phyloP scores from a whole-genome alignment of 2,329 filamentous ascomycete species.

The Pseudogymnoascus sp. region DNA sequence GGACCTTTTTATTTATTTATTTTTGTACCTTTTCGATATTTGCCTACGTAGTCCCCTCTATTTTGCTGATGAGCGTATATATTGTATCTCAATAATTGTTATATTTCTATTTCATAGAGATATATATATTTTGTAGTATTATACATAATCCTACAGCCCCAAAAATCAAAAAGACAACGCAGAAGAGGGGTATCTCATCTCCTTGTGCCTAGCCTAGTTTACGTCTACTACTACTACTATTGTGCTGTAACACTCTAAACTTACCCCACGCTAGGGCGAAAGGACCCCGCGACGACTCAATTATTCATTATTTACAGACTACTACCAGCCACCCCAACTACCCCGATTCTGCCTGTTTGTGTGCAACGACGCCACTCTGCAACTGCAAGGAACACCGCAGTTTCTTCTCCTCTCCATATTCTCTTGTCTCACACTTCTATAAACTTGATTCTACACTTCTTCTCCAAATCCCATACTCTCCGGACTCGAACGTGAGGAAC shows the following conservation, averaged over 20 bases:
- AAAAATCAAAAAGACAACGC: not conserved
- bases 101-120: not conserved
- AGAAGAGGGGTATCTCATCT: slow-evolving; percentile 5
- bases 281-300: slow-evolving; percentile 5
- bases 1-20: slow-evolving; percentile 1
- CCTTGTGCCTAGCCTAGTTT: slow-evolving; percentile 3
- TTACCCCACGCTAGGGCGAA: slow-evolving; percentile 4
- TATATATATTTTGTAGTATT: not conserved
- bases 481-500: not conserved
- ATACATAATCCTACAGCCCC: not conserved
- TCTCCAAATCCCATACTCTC: not conserved
- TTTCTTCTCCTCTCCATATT: not conserved
- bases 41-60: not conserved
- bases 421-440: not conserved
- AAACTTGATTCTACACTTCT: not conserved
- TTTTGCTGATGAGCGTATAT: not conserved
- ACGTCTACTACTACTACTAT: not conserved
- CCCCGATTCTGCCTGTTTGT: slow-evolving; percentile 2
- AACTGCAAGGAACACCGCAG: not conserved
- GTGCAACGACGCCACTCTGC: not conserved
- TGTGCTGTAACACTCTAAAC: not conserved
- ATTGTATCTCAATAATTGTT: not conserved
- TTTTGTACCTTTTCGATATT: not conserved
- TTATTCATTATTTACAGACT: slow-evolving; percentile 3
- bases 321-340: not conserved